These are phyloP conservation scores for Microdochium paspali DNA, from an alignment of 2,329 filamentous ascomycete genomes.

Conservation along the genomic window DNA sequence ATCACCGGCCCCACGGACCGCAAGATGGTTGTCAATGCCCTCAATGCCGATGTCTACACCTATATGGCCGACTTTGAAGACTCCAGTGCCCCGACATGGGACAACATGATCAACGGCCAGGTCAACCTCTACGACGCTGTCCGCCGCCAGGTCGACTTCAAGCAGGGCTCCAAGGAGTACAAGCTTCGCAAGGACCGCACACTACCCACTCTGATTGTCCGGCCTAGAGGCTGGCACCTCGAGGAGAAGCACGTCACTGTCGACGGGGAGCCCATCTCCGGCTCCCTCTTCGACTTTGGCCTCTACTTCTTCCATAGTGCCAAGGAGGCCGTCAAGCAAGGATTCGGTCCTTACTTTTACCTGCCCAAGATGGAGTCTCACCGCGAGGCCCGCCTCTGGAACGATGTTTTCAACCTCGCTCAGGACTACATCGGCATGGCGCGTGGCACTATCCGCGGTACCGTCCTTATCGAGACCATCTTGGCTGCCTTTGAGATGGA, in stretches of 20 bases:
- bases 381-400: conserved; percentile 94
- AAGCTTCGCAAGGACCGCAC: conserved; percentile 87
- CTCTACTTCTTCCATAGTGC: conserved; percentile 99
- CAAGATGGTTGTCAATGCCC: conserved; percentile 97
- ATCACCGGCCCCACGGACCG: conserved; percentile 95
- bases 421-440: conserved; percentile 89
- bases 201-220: conserved; percentile 82
- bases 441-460: conserved; percentile 86
- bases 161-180: conserved; percentile 90
- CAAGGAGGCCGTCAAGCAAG: conserved; percentile 72
- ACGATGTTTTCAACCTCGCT: conserved; percentile 91
- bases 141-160: conserved; percentile 90
- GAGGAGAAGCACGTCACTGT: conserved; percentile 98
- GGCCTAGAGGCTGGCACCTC: conserved; percentile 93
- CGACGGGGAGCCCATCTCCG: conserved; percentile 90
- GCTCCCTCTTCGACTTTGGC: conserved; percentile 90
- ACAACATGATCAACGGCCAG: conserved; percentile 98
- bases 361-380: conserved; percentile 97
- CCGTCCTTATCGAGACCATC: conserved; percentile 96
- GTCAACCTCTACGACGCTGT: conserved; percentile 96
- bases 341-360: conserved; percentile 93
- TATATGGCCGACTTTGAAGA: conserved; percentile 99
- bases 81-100: conserved; percentile 93
- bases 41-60: conserved; percentile 95
- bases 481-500: conserved; percentile 99